phyloP scores from a whole-genome alignment of 2,329 filamentous ascomycete species.

The Trichoderma asperellum region DNA sequence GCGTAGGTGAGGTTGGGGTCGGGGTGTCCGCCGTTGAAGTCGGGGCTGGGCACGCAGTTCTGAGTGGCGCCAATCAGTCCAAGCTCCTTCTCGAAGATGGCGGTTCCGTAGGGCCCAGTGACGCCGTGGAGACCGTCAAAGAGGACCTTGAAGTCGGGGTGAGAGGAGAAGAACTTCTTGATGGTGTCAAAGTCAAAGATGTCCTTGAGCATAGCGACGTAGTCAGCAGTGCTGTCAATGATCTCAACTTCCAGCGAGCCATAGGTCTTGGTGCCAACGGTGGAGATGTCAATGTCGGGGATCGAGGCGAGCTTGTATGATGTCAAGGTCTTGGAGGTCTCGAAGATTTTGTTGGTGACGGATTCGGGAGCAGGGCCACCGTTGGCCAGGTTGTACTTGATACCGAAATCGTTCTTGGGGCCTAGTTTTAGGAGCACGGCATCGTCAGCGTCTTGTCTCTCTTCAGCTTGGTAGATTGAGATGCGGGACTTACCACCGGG shows the following conservation, averaged over 20 bases:
- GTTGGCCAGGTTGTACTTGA: slow-evolving; percentile 99
- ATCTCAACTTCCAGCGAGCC: slow-evolving; percentile 91
- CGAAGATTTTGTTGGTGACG: slow-evolving; percentile 97
- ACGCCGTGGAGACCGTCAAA: slow-evolving; percentile 95
- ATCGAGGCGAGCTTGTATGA: slow-evolving; percentile 93
- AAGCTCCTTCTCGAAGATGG: slow-evolving; percentile 93
- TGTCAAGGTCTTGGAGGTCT: slow-evolving; percentile 83
- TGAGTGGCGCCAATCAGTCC: slow-evolving; percentile 79
- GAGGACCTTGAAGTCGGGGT: slow-evolving; percentile 93
- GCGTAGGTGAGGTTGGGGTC: slow-evolving; percentile 98
- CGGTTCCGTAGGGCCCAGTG: slow-evolving; percentile 90
- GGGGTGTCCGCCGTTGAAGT: slow-evolving; percentile 96
- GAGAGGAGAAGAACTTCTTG: slow-evolving; percentile 84
- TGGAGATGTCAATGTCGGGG: slow-evolving; percentile 81
- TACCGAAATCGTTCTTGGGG: slow-evolving; percentile 93
- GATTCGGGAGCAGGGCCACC: slow-evolving; percentile 94
- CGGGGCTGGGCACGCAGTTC: slow-evolving; percentile 88
- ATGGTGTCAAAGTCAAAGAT: slow-evolving; percentile 98
- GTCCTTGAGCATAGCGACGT: slow-evolving; percentile 92
- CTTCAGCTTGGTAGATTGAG: not conserved
- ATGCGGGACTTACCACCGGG: slow-evolving; percentile 74
- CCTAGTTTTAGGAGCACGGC: slow-evolving; percentile 55
- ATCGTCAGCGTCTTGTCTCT: not conserved
- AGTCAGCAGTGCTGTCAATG: slow-evolving; percentile 90
- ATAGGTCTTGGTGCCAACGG: slow-evolving; percentile 81